Evolutionary conservation across 2,329 filamentous ascomycete genomes (phyloP).

Genomic region (Fusarium sp.): DNA sequence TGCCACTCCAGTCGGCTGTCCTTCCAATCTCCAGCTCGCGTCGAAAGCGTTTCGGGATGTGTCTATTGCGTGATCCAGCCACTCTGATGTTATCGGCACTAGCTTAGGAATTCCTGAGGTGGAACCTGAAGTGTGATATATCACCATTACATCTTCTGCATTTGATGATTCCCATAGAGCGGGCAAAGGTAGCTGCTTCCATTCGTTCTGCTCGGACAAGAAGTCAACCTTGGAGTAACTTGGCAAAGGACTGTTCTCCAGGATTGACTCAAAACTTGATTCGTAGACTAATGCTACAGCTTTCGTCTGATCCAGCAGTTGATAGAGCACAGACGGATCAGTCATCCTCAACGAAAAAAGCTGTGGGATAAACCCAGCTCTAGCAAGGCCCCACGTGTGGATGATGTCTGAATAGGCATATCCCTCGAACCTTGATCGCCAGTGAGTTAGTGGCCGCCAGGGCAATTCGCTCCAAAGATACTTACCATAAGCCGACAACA

Average conservation of each 20-base stretch:
- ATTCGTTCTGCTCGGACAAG: neutral
- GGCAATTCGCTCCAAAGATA: no score
- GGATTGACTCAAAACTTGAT: neutral
- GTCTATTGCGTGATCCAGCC: constrained; percentile 15
- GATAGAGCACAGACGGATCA: constrained; percentile 33
- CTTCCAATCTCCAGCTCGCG: neutral
- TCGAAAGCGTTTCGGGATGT: neutral
- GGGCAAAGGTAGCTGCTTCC: neutral
- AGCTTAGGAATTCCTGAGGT: constrained; percentile 44
- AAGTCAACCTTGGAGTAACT: neutral
- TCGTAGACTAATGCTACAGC: constrained; percentile 38
- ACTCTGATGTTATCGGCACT: constrained; percentile 36
- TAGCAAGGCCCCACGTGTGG: constrained; percentile 36
- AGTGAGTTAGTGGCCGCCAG: neutral
- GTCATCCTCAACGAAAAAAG: constrained; percentile 39
- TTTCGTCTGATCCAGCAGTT: constrained; percentile 17
- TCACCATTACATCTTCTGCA: constrained; percentile 19
- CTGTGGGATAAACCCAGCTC: constrained; percentile 45
- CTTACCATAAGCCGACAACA: constrained; percentile 43
- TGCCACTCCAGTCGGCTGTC: neutral
- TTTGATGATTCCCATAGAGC: neutral
- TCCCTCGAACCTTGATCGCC: constrained; percentile 30
- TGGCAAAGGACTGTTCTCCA: constrained; percentile 20
- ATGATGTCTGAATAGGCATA: constrained; percentile 31
- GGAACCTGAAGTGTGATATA: constrained; percentile 44